Conservation (phyloP, 1,284 basidiomycete genomes). For the Ganoderma leucocontextum region DNA sequence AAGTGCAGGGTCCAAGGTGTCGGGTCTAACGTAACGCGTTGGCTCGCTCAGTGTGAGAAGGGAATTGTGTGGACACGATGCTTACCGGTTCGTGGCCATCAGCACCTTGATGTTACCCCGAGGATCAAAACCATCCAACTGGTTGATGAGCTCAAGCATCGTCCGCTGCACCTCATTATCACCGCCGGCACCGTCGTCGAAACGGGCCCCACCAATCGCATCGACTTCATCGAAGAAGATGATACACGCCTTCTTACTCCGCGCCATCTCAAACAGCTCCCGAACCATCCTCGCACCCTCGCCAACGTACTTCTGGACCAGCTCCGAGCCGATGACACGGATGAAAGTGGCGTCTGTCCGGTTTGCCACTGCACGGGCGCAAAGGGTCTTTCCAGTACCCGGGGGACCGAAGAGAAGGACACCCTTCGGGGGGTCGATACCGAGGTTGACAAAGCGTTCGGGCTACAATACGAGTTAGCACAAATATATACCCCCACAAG, state of each 20-base stretch:
- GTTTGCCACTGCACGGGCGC: slow-evolving; percentile 98
- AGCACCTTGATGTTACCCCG: slow-evolving; percentile 99
- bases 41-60: slow-evolving; percentile 13
- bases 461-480: slow-evolving; percentile 65
- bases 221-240: slow-evolving; percentile 99
- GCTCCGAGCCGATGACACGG: slow-evolving; percentile 97
- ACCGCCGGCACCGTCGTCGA: slow-evolving; percentile 98
- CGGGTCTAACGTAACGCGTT: slow-evolving; percentile 69
- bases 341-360: slow-evolving; percentile 99
- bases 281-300: slow-evolving; percentile 99
- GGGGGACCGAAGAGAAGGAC: slow-evolving; percentile 97
- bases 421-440: slow-evolving; percentile 99
- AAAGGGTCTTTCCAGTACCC: slow-evolving; percentile 98
- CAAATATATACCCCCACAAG: slow-evolving; percentile 9
- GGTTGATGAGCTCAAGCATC: slow-evolving; percentile 99
- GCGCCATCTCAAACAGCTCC: slow-evolving; percentile 99
- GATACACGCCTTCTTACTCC: slow-evolving; percentile 99
- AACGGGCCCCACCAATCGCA: slow-evolving; percentile 98
- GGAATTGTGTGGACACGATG: slow-evolving; percentile 19
- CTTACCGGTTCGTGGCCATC: slow-evolving; percentile 97
- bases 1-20: slow-evolving; percentile 97
- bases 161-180: slow-evolving; percentile 99
- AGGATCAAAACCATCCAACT: slow-evolving; percentile 98
- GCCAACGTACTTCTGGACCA: slow-evolving; percentile 99
- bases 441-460: slow-evolving; percentile 96